Evolutionary conservation across 768 basidiomycete genomes (phyloP), one percentile per base, ranked within the genome.

Genomic region (Paxillus involutus): DNA sequence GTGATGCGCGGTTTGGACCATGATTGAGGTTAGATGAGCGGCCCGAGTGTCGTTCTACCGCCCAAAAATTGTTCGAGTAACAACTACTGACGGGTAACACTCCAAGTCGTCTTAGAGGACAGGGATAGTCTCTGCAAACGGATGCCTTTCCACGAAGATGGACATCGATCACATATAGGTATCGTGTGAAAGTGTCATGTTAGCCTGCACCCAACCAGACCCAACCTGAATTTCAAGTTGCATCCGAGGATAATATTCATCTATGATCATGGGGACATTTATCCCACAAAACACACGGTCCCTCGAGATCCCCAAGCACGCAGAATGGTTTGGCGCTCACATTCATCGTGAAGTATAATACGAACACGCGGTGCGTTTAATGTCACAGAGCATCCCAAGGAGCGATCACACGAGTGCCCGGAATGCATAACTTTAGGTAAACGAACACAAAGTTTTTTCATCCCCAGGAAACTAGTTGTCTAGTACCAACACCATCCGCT

Each of bases 1-100:
- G 61, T 91, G 90, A 52, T 82, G 67, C 6, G 41, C 77, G 2
- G 64, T 47, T 55, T 73, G 71, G 33, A 71, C 71, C 77, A 79
- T 79, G 47, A 49, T 48, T 1, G 21, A 39, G 14, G 19, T 2
- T 21, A 21, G 3, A 21, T 21, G 1, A 35, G 30, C 14, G 45
- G 24, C 49, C 43, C 6, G 12, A 47, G 46, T 13, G 33, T 32
- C 17, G 32, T 16, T 8, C 16, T 17, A 21, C 29, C 7, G 29
- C 32, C 8, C n/a, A 17, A 30, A 5, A 10, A n/a, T 13, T n/a
- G 43, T 44, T n/a, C 11, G 7, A 32, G 30, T 29, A 16, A 21
- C 16, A 45, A 32, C 4, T 32, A 14, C 35, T 35, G 32, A 10
- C 32, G 14, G 10, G 9, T 6, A 32, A 3, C 8, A 11, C 32